Base-by-base conservation (phyloP, 257 asterid species). In the Gardenia jasminoides region DNA sequence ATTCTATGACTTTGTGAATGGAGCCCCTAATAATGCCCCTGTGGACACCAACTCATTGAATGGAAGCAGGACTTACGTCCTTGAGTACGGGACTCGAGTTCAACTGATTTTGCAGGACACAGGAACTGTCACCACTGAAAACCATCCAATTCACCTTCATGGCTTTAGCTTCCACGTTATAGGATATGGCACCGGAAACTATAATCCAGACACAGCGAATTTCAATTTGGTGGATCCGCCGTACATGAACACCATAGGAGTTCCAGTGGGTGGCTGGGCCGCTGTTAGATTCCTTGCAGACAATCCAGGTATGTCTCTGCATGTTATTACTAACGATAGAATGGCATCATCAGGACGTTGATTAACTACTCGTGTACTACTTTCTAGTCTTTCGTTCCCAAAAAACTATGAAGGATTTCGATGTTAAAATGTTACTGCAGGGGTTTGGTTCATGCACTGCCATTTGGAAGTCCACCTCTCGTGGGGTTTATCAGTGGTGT, bases 231-330 rank as follows among this genome's bases (percentile, higher is more conserved):
- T 85, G 26, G 91, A 89, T 82, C 94, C 96, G 39, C 92, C 94
- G 43, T 89, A 89, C 65, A 86, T 90, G 94, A 91, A 89, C 88
- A 89, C 94, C 1, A 85, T 91, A 54, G 94, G 92, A 76, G 94
- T 91, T 75, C 96, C 96, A 17, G 90, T 81, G 31, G 92, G 92
- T 67, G 96, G 96, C 73, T 91, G 96, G 94, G 91, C 94, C 28
- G 94, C 92, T 2, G 80, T 91, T 69, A 83, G 92, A 82, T 91
- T 91, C 59, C 64, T 81, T 22, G 94, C 96, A 28, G 93, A 91
- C 71, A 91, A 91, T 81, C 94, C 94, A 89, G 92, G 92, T 90
- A 86, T 58, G 15, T 17, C 20, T 50, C 26, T 11, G 11, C 22
- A 48, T 47, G 13, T 15, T 26, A 67, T 31, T 66, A 24, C 13